phyloP scores from a whole-genome alignment of 805 yeast genomes.

The Hanseniaspora pseudoguilliermondii region DNA sequence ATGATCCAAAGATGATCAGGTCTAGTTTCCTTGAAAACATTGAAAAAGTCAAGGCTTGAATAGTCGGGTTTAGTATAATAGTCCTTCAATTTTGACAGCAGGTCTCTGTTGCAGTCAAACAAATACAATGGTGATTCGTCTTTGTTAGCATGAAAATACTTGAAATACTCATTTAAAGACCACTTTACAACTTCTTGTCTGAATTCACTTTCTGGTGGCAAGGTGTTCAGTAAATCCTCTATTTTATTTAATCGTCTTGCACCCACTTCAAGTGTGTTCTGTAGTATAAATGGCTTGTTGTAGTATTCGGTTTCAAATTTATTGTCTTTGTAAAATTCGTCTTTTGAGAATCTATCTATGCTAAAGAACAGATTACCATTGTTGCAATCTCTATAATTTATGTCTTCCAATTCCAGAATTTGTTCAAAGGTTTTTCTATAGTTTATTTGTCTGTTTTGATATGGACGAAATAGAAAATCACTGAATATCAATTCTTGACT shows the following conservation, averaged over 20 bases:
- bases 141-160: constrained; percentile 45
- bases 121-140: constrained; percentile 81
- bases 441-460: constrained; percentile 62
- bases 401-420: constrained; percentile 36
- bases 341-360: constrained; percentile 43
- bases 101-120: constrained; percentile 74
- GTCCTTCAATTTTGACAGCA: constrained; percentile 37
- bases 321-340: constrained; percentile 29
- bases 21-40: constrained; percentile 37
- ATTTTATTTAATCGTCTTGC: constrained; percentile 18
- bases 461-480: constrained; percentile 71
- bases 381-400: constrained; percentile 19
- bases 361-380: constrained; percentile 23
- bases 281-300: constrained; percentile 52
- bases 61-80: constrained; percentile 44
- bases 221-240: constrained; percentile 59
- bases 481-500: constrained; percentile 48
- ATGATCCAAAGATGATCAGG: constrained; percentile 93
- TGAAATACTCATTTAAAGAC: constrained; percentile 48
- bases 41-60: constrained; percentile 51
- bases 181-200: constrained; percentile 80
- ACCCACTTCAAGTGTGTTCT: constrained; percentile 13
- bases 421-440: constrained; percentile 39
- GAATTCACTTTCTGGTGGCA: constrained; percentile 46
- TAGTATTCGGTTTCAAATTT: constrained; percentile 36